Evolutionary conservation across 495 filamentous ascomycete species (phyloP).

Genomic region (Neurospora sp.): DNA sequence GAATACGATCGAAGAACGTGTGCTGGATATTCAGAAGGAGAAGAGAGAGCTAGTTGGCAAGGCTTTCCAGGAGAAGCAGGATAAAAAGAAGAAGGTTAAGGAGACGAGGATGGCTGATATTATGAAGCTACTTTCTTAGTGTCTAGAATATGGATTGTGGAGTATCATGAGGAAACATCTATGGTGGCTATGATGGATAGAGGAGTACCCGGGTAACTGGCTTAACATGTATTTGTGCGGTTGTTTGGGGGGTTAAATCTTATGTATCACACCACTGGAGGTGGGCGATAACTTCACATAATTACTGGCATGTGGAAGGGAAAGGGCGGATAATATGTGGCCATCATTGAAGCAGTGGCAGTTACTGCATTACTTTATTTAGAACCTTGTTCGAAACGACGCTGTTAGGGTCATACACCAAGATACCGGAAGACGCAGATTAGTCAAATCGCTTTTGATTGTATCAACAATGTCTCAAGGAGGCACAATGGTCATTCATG

Average conservation of each 20-base stretch:
- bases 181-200: background rate
- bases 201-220: background rate
- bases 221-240: background rate
- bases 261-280: background rate
- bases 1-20: slow-evolving; percentile 73
- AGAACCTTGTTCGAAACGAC: background rate
- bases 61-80: slow-evolving; percentile 57
- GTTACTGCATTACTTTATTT: background rate
- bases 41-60: slow-evolving; percentile 72
- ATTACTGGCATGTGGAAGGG: background rate
- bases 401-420: background rate
- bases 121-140: slow-evolving; percentile 26
- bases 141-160: background rate
- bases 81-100: slow-evolving; percentile 34
- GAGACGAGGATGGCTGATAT: slow-evolving; percentile 34
- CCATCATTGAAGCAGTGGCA: background rate
- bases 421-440: background rate
- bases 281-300: background rate
- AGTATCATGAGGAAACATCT: background rate
- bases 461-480: background rate
- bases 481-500: background rate
- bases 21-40: slow-evolving; percentile 68
- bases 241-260: background rate
- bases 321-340: background rate
- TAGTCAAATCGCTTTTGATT: background rate